Conservation (phyloP, 257 asterid genomes). For the Primulina eburnea region DNA sequence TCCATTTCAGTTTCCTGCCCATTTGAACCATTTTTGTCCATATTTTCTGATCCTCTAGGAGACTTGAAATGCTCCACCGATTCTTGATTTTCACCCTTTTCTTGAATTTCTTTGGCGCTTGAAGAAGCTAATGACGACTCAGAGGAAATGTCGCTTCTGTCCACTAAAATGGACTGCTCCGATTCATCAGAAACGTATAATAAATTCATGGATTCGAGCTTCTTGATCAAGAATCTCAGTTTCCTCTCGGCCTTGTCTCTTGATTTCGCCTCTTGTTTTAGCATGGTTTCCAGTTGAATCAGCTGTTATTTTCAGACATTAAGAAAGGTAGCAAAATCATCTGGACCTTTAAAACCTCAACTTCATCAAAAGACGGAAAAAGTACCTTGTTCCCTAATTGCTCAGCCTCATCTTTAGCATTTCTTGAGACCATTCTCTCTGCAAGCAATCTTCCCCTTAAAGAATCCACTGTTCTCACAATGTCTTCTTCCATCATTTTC, state of each 20-base stretch:
- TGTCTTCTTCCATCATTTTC: conserved; percentile 49
- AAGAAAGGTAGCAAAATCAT: neutral
- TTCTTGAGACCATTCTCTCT: conserved; percentile 74
- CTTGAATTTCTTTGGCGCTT: conserved; percentile 26
- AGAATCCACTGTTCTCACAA: conserved; percentile 66
- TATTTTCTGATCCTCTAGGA: neutral
- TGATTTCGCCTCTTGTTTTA: conserved; percentile 68
- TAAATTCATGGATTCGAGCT: conserved; percentile 54
- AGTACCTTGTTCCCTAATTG: conserved; percentile 54
- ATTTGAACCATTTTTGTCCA: conserved; percentile 17
- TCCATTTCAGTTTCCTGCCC: conserved; percentile 18
- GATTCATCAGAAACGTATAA: conserved; percentile 45
- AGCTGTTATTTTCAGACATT: conserved; percentile 40
- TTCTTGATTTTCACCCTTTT: conserved; percentile 22
- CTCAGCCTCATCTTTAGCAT: conserved; percentile 57
- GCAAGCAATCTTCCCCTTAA: conserved; percentile 88
- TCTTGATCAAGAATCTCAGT: conserved; percentile 54
- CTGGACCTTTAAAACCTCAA: neutral
- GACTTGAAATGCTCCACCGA: conserved; percentile 19
- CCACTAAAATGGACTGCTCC: conserved; percentile 34
- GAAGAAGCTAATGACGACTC: conserved; percentile 42
- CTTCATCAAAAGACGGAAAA: neutral
- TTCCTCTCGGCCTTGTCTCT: conserved; percentile 74
- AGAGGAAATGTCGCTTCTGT: conserved; percentile 46
- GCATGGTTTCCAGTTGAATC: conserved; percentile 55